Evolutionary conservation across 805 yeast genomes (phyloP).

Genomic region (Candida palmyrensis): DNA sequence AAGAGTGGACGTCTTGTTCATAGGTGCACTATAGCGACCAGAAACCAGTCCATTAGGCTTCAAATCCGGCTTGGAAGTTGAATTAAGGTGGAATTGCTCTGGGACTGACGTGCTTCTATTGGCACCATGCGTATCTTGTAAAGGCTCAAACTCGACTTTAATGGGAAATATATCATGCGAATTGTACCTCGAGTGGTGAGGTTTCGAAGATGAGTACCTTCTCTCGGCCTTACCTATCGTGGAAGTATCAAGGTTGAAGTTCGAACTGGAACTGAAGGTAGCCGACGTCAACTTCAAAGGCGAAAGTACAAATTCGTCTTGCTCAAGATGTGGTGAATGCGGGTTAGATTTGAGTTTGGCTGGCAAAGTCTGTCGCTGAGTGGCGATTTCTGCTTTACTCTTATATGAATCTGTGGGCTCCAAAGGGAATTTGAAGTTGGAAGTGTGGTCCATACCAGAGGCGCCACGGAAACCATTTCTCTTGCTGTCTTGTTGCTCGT

Average conservation of each 20-base stretch:
- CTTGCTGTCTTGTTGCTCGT: no score
- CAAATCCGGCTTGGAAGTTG: no score
- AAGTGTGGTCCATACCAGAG: no score
- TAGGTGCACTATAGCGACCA: constrained; percentile 7
- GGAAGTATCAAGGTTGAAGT: constrained; percentile 14
- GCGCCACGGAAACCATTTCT: no score
- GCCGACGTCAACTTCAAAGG: constrained; percentile 33
- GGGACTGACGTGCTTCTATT: constrained; percentile 25
- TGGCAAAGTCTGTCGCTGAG: constrained; percentile 33
- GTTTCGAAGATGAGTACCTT: constrained; percentile 25
- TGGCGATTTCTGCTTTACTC: constrained; percentile 10
- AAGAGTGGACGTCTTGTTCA: constrained; percentile 19
- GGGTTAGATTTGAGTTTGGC: constrained; percentile 18
- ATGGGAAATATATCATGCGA: constrained; percentile 40
- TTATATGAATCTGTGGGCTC: constrained; percentile 1
- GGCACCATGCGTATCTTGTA: constrained; percentile 1
- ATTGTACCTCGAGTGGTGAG: constrained; percentile 34
- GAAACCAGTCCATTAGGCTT: constrained; percentile 2
- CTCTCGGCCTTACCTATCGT: constrained; percentile 10
- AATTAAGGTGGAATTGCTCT: constrained; percentile 14
- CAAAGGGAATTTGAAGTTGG: constrained; percentile 23
- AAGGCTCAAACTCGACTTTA: constrained; percentile 37
- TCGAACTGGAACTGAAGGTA: constrained; percentile 7
- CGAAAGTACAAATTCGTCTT: constrained; percentile 33
- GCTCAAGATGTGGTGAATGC: constrained; percentile 12